These are phyloP conservation scores for Chytriomyces hyalinus DNA, from an alignment of 192 early-diverging fungal genomes.

Conservation along the genomic window DNA sequence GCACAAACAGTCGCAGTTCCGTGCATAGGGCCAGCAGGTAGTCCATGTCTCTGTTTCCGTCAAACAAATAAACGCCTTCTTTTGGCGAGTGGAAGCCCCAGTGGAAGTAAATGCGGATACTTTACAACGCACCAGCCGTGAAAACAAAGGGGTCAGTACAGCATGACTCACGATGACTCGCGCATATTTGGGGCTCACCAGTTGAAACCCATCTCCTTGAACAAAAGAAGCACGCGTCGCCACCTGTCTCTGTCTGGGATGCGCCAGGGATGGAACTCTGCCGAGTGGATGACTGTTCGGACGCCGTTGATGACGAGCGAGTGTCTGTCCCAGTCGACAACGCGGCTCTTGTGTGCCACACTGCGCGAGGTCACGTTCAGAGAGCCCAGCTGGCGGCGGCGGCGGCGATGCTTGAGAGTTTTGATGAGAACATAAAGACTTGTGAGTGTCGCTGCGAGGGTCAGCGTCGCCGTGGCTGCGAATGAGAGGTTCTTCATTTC, in stretches of 20 bases:
- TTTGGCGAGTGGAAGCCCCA: slow-evolving; percentile 76
- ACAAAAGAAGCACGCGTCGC: slow-evolving; percentile 70
- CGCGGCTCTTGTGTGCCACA: too few relatives aligned
- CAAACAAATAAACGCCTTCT: slow-evolving; percentile 75
- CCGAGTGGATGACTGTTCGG: slow-evolving; percentile 67
- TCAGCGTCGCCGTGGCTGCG: too few relatives aligned
- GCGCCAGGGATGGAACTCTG: slow-evolving; percentile 91
- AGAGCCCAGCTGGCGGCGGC: too few relatives aligned
- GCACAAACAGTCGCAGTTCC: slow-evolving; percentile 73
- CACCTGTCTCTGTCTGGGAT: slow-evolving; percentile 71
- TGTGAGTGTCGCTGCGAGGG: too few relatives aligned
- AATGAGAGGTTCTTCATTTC: too few relatives aligned
- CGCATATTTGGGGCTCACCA: slow-evolving; percentile 14
- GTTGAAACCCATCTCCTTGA: slow-evolving; percentile 76
- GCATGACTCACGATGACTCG: background rate
- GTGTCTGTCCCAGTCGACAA: slow-evolving; percentile 71
- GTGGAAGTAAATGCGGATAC: slow-evolving; percentile 86
- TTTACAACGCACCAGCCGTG: slow-evolving; percentile 8
- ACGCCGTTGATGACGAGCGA: slow-evolving; percentile 71
- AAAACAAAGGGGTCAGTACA: background rate
- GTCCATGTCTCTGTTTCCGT: slow-evolving; percentile 44
- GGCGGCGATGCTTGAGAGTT: too few relatives aligned
- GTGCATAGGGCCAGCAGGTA: slow-evolving; percentile 75
- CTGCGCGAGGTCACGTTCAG: too few relatives aligned
- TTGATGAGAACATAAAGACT: too few relatives aligned